Conservation (phyloP, 2,329 filamentous ascomycete species). For the Colletotrichum eleusines region DNA sequence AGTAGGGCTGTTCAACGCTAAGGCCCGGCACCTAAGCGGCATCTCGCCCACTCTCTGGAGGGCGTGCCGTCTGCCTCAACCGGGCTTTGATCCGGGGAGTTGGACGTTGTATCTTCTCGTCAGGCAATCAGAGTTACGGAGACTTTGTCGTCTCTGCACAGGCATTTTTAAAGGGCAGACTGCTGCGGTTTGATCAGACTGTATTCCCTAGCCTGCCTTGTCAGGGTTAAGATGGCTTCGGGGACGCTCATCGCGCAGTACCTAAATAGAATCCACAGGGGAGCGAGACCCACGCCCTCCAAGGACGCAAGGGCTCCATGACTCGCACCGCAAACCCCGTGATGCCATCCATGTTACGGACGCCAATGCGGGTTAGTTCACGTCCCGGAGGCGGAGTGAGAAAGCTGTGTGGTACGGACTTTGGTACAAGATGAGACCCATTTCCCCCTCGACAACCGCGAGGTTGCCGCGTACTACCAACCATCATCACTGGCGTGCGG, state of each 20-base stretch:
- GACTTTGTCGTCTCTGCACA: neutral
- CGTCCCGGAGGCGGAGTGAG: slow-evolving; percentile 3
- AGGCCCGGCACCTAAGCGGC: neutral
- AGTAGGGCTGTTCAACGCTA: neutral
- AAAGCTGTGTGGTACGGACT: neutral
- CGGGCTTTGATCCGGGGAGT: neutral
- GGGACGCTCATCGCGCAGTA: slow-evolving; percentile 28
- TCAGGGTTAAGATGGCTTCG: slow-evolving; percentile 33
- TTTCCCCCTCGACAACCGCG: slow-evolving; percentile 17
- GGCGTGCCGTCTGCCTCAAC: slow-evolving; percentile 18
- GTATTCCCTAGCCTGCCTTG: neutral
- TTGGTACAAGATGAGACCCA: slow-evolving; percentile 39
- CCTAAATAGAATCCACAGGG: slow-evolving; percentile 37
- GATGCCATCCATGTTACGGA: slow-evolving; percentile 31
- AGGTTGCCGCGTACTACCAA: slow-evolving; percentile 28
- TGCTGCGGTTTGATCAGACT: neutral
- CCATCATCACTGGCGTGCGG: slow-evolving; percentile 37
- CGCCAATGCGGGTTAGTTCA: slow-evolving; percentile 22
- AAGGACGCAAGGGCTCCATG: slow-evolving; percentile 28
- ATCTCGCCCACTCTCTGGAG: slow-evolving; percentile 18
- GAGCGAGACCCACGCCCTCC: slow-evolving; percentile 33
- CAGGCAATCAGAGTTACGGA: neutral
- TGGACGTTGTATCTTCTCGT: neutral
- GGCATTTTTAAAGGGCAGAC: neutral
- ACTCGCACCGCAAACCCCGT: slow-evolving; percentile 34